phyloP scores from a whole-genome alignment of 768 basidiomycete genomes.

The Russula sp. region DNA sequence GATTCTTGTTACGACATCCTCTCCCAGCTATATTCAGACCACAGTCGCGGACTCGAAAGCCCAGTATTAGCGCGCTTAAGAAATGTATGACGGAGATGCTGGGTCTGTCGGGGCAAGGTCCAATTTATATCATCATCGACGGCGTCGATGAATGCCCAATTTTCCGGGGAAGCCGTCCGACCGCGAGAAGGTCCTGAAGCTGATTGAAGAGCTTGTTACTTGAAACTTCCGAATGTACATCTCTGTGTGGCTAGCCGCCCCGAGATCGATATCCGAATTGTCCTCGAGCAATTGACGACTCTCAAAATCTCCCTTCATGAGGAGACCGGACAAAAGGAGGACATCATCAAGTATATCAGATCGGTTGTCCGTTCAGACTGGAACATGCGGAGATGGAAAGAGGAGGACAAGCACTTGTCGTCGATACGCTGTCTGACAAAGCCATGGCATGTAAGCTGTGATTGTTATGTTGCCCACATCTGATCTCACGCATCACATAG shows the following conservation, averaged over 20 bases:
- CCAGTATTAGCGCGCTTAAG: neutral
- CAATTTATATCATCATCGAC: neutral
- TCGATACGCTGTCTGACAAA: conserved; percentile 4
- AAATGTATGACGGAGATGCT: conserved; percentile 8
- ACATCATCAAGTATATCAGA: conserved; percentile 3
- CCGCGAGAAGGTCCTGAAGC: neutral
- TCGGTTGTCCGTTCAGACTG: neutral
- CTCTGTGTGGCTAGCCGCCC: neutral
- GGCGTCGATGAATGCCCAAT: conserved; percentile 7
- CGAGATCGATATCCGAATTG: neutral
- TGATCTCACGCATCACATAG: neutral
- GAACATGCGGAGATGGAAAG: conserved; percentile 14
- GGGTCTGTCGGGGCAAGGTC: neutral
- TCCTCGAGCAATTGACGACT: neutral
- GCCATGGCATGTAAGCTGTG: conserved; percentile 13
- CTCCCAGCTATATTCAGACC: neutral
- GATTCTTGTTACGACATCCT: neutral
- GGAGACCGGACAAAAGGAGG: neutral
- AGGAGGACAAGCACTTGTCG: neutral
- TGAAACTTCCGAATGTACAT: neutral
- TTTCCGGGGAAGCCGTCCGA: neutral
- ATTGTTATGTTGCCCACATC: neutral
- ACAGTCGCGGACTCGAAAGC: neutral
- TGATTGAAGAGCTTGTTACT: neutral
- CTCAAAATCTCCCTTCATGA: neutral